Evolutionary conservation across 352 stramenopile species (phyloP).

Genomic region (Pythium insidiosum): DNA sequence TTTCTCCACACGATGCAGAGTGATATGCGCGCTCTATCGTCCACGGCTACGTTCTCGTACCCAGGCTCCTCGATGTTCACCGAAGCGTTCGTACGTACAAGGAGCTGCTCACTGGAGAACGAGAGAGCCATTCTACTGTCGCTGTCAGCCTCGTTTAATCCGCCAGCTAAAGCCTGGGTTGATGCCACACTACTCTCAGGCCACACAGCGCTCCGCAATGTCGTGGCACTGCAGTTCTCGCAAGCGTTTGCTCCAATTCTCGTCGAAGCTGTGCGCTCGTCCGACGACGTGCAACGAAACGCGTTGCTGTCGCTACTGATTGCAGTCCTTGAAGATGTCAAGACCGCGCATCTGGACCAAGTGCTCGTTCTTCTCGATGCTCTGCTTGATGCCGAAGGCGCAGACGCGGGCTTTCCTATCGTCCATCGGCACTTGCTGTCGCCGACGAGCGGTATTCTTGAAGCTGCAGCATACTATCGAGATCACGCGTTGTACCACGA

Average conservation of each 20-base stretch:
- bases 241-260: no score
- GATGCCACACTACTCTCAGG: no score
- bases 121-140: no score
- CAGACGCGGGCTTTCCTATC: background rate
- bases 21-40: background rate
- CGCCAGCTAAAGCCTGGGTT: no score
- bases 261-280: no score
- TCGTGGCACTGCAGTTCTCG: no score
- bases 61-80: no score
- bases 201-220: no score
- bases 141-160: no score
- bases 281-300: slow-evolving; percentile 15
- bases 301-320: slow-evolving; percentile 45
- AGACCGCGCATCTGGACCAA: slow-evolving; percentile 32
- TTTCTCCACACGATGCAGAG: slow-evolving; percentile 33
- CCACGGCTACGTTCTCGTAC: no score
- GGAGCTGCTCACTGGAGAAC: no score
- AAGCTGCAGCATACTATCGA: slow-evolving; percentile 57
- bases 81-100: no score
- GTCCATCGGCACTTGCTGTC: slow-evolving; percentile 51
- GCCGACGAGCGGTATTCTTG: slow-evolving; percentile 34
- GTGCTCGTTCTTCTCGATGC: slow-evolving; percentile 29
- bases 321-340: slow-evolving; percentile 55
- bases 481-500: slow-evolving; percentile 32
- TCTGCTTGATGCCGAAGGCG: slow-evolving; percentile 25